phyloP scores from a whole-genome alignment of 73 alveolate genomes.

The Paramecium biaurelia region DNA sequence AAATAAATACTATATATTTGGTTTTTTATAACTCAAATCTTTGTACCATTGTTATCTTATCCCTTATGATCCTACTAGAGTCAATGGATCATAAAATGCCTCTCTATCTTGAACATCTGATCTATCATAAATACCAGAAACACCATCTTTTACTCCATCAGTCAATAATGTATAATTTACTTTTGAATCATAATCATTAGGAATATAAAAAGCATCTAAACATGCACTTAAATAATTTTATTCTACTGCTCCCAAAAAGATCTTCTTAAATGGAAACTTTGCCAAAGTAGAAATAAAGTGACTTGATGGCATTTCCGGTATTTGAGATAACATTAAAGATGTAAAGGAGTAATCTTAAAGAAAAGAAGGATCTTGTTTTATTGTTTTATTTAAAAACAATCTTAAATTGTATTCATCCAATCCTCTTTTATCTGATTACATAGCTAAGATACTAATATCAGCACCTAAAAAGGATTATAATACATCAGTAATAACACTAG shows the following conservation, averaged over 20 bases:
- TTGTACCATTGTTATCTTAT: background rate
- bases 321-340: background rate
- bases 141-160: constrained; percentile 46
- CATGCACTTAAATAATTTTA: constrained; percentile 65
- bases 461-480: constrained; percentile 73
- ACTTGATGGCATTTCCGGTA: constrained; percentile 44
- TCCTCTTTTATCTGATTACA: constrained; percentile 62
- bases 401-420: constrained; percentile 77
- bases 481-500: constrained; percentile 67
- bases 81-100: background rate
- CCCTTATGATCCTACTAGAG: background rate
- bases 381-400: constrained; percentile 43
- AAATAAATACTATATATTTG: background rate
- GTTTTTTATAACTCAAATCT: background rate
- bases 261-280: constrained; percentile 48
- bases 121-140: constrained; percentile 41
- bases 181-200: constrained; percentile 65
- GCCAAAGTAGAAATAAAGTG: constrained; percentile 35
- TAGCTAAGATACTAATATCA: constrained; percentile 71
- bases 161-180: constrained; percentile 51
- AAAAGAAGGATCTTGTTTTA: background rate
- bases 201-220: constrained; percentile 63
- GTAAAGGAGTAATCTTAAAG: constrained; percentile 59
- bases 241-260: constrained; percentile 46
- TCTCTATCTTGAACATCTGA: constrained; percentile 22